These are phyloP conservation scores for Lasiosphaeria hispida DNA, from an alignment of 495 filamentous ascomycete genomes.

Conservation along the genomic window DNA sequence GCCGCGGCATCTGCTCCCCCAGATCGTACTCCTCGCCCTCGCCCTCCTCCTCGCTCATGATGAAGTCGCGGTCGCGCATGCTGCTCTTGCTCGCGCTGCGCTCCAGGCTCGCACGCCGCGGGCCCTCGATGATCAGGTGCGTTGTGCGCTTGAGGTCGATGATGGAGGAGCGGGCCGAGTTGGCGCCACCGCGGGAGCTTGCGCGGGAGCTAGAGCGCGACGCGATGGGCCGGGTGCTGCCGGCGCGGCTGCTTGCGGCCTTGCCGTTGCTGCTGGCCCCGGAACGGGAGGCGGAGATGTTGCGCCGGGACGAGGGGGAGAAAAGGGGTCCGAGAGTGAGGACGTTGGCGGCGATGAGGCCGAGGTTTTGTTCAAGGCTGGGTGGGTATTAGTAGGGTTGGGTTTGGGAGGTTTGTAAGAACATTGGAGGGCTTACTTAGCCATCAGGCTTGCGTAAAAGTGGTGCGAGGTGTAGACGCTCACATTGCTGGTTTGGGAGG, in stretches of 20 bases:
- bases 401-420: background rate
- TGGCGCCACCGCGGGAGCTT: background rate
- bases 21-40: conserved; percentile 13
- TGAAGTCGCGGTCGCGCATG: background rate
- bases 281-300: conserved; percentile 1
- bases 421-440: conserved; percentile 22
- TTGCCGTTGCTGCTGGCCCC: conserved; percentile 4
- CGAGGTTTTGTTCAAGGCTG: conserved; percentile 38
- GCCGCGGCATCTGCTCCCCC: background rate
- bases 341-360: conserved; percentile 36
- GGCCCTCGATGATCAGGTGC: conserved; percentile 26
- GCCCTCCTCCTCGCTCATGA: conserved; percentile 3
- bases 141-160: conserved; percentile 23
- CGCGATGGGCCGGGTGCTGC: conserved; percentile 17
- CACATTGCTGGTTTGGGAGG: conserved; percentile 21
- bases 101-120: conserved; percentile 15
- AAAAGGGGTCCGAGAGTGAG: conserved; percentile 35
- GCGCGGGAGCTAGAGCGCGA: conserved; percentile 9
- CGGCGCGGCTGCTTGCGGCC: conserved; percentile 8
- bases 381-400: background rate
- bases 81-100: background rate
- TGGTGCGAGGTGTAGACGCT: conserved; percentile 28
- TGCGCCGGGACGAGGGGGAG: conserved; percentile 19
- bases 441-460: conserved; percentile 33
- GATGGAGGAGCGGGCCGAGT: conserved; percentile 8